Evolutionary conservation across 768 basidiomycete genomes (phyloP), one percentile per base, ranked within the genome.

Genomic region (Boletus patriciae): DNA sequence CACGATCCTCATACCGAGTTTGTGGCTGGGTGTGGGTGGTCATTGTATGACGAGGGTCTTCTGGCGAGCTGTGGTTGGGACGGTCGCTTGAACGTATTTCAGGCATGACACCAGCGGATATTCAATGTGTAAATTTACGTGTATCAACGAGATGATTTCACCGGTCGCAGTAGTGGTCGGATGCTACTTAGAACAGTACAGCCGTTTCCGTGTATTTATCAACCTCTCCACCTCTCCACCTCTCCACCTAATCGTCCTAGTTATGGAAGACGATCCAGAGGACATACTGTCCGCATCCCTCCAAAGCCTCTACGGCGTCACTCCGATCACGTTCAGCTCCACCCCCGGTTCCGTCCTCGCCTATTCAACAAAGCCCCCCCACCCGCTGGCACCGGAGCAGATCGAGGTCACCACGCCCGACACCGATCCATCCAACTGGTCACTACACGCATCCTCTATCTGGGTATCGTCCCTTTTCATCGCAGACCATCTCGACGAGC

Each of bases 61-160:
- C 66, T 98, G 46, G 94, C 91, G 40, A 95, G 87, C 57, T 95
- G 93, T 71, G 85, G 89, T 48, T 98, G 96, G 96, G 96, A 98
- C 62, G 84, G 88, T 64, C 83, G 84, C 73, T 73, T 96, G 51
- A 83, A 88, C 73, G 78, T 95, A 60, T 94, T 90, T 69, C 84
- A 82, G 57, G 74, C 83, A 44, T 80, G 63, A 66, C 48, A 40
- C 16, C 16, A 23, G 37, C n/a, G 10, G 33, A 29, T 46, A 29
- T 34, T 46, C 21, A 12, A n/a, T 40, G 16, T 63, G 41, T 36
- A n/a, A 16, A 27, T 40, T 15, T 31, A 23, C 23, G 13, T 40
- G 23, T n/a, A n/a, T 25, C 27, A 19, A 19, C 23, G 29, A 29
- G 29, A 29, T 29, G 29, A 29, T 9, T 29, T 29, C 27, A 29